Percentiles rank a stretch among this genome's conserved stretches.
These are phyloP conservation scores for Phialophora macrospora DNA, from an alignment of 2,329 filamentous ascomycete genomes.

Conservation along the genomic window DNA sequence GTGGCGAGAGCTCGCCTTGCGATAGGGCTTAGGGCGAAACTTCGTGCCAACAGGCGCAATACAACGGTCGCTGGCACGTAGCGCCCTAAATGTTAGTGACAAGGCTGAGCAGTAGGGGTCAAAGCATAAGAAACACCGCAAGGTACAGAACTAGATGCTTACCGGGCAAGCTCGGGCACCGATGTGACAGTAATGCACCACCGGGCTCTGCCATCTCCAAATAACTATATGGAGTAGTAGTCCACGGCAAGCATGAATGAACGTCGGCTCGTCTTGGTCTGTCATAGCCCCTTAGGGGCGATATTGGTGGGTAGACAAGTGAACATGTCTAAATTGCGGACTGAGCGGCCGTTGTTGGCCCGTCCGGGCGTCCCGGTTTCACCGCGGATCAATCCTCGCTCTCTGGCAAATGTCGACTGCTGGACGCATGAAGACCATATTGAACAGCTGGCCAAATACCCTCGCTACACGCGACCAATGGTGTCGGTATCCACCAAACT, in stretches of 20 bases:
- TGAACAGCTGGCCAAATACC: neutral
- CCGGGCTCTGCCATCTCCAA: neutral
- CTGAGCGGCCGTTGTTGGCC: neutral
- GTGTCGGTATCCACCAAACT: neutral
- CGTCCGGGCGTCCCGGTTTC: neutral
- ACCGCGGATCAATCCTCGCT: neutral
- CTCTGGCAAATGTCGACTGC: neutral
- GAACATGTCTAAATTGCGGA: neutral
- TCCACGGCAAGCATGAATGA: too few species aligned
- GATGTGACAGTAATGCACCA: neutral
- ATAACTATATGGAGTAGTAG: neutral
- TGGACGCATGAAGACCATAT: neutral
- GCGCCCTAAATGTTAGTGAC: neutral
- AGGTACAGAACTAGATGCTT: neutral
- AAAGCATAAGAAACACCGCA: neutral
- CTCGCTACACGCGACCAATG: too few species aligned
- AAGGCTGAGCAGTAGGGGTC: neutral
- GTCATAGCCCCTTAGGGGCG: neutral
- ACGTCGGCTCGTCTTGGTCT: neutral
- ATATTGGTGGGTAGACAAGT: neutral
- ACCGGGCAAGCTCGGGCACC: neutral
- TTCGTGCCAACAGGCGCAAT: neutral
- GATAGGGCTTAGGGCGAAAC: neutral
- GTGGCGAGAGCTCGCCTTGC: neutral
- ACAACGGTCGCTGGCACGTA: neutral